Percentiles rank a stretch among this genome's conserved stretches.
Evolutionary conservation across 2,329 filamentous ascomycete species (phyloP).

Genomic region (Diplodia corticola): DNA sequence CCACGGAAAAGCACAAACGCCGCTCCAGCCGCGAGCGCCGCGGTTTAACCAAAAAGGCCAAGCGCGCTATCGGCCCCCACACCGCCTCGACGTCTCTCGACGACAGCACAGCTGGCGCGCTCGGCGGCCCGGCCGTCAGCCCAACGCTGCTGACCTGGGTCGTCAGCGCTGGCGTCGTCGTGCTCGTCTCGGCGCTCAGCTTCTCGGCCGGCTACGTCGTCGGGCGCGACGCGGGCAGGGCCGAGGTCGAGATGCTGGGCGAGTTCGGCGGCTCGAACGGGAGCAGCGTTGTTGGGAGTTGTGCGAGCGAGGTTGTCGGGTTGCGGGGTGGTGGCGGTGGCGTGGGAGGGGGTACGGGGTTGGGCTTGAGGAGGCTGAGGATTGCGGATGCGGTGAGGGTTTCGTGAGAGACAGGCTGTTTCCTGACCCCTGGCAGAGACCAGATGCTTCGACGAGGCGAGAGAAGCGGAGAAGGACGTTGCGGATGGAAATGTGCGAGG

Average conservation of each 20-base stretch:
- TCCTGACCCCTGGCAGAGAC: not conserved
- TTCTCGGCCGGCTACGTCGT: slow-evolving; percentile 66
- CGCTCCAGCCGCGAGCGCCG: slow-evolving; percentile 23
- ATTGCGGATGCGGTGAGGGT: slow-evolving; percentile 20
- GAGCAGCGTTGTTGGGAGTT: not conserved
- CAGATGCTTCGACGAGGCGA: no score
- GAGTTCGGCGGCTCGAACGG: slow-evolving; percentile 29
- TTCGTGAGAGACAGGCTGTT: not conserved
- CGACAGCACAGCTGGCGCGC: slow-evolving; percentile 30
- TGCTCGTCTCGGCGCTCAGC: slow-evolving; percentile 63
- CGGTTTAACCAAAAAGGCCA: slow-evolving; percentile 16
- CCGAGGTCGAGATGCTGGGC: slow-evolving; percentile 50
- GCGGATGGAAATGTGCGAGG: not conserved
- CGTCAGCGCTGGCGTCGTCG: slow-evolving; percentile 64
- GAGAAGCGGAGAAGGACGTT: not conserved
- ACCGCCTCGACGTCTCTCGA: slow-evolving; percentile 30
- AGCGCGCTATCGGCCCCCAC: slow-evolving; percentile 20
- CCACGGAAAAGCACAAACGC: slow-evolving; percentile 24
- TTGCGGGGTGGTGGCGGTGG: no score
- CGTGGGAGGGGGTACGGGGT: not conserved
- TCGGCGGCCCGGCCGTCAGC: slow-evolving; percentile 49
- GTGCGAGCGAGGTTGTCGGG: slow-evolving; percentile 7
- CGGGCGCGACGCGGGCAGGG: slow-evolving; percentile 58
- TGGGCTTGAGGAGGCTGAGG: slow-evolving; percentile 18
- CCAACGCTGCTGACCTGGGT: slow-evolving; percentile 67